A percentile compares a stretch with the other conserved stretches of the same genome.
These are phyloP conservation scores for Cryomyces minteri DNA, from an alignment of 495 filamentous ascomycete species.

Conservation along the genomic window DNA sequence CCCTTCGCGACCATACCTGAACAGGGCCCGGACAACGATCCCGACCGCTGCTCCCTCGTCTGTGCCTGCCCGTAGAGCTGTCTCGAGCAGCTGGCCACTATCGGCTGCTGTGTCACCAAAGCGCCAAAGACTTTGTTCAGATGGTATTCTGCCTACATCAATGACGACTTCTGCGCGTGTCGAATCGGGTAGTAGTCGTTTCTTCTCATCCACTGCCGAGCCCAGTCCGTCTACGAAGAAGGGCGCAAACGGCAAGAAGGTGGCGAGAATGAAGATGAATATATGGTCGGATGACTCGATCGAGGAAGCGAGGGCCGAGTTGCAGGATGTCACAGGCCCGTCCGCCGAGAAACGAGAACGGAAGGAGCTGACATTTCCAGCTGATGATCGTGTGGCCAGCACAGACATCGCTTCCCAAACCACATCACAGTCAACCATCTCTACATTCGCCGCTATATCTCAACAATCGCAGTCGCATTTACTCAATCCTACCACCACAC, in stretches of 20 bases:
- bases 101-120: slow-evolving; percentile 36
- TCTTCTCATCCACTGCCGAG: slow-evolving; percentile 30
- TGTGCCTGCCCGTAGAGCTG: slow-evolving; percentile 4
- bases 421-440: background rate
- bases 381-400: slow-evolving; percentile 5
- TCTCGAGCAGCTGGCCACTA: background rate
- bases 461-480: background rate
- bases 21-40: slow-evolving; percentile 4
- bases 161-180: slow-evolving; percentile 11
- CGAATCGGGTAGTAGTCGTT: slow-evolving; percentile 31
- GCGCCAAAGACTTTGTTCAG: slow-evolving; percentile 42
- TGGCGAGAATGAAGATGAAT: slow-evolving; percentile 31
- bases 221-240: slow-evolving; percentile 34
- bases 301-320: slow-evolving; percentile 38
- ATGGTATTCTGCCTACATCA: slow-evolving; percentile 21
- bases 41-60: slow-evolving; percentile 9
- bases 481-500: background rate
- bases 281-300: slow-evolving; percentile 51
- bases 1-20: slow-evolving; percentile 20
- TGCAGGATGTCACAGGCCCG: slow-evolving; percentile 23
- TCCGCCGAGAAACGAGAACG: slow-evolving; percentile 10
- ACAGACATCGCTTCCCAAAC: background rate
- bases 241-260: slow-evolving; percentile 24
- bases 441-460: background rate
- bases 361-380: slow-evolving; percentile 16